Evolutionary conservation across 2,329 filamentous ascomycete species (phyloP).

Genomic region (Colletotrichum sp.): DNA sequence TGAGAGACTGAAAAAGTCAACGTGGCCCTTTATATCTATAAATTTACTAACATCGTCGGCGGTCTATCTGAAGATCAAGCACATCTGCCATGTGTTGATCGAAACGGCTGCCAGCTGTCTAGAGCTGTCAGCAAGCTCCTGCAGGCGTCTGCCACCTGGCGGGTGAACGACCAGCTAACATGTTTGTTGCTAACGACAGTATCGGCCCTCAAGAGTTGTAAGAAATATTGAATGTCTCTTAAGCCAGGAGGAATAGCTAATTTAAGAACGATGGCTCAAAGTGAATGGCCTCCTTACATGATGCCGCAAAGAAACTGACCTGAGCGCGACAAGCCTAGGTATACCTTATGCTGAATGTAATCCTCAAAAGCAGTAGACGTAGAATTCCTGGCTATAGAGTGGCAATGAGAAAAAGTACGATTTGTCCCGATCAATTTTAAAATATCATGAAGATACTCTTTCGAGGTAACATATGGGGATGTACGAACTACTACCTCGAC

Average conservation of each 20-base stretch:
- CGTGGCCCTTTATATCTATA: no score
- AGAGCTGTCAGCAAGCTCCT: neutral
- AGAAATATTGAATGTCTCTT: neutral
- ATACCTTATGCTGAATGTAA: neutral
- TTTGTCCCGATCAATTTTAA: rapidly evolving
- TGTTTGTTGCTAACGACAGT: neutral
- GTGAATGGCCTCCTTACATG: neutral
- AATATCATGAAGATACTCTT: neutral
- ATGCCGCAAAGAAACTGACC: neutral
- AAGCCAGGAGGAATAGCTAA: neutral
- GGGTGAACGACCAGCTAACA: neutral
- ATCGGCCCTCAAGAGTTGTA: neutral
- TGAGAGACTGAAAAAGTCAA: no score
- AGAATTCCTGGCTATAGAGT: neutral
- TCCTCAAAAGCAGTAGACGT: no score
- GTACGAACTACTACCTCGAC: neutral
- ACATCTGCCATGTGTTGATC: neutral
- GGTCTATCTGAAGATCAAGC: neutral
- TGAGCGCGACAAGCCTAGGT: neutral
- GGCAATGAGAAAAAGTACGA: neutral
- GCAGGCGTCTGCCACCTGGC: neutral
- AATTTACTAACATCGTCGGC: no score
- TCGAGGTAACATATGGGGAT: rapidly evolving
- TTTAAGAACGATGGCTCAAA: neutral
- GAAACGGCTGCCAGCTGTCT: neutral